These are phyloP conservation scores for Ophiostoma montium DNA, from an alignment of 2,329 filamentous ascomycete species.

Conservation along the genomic window DNA sequence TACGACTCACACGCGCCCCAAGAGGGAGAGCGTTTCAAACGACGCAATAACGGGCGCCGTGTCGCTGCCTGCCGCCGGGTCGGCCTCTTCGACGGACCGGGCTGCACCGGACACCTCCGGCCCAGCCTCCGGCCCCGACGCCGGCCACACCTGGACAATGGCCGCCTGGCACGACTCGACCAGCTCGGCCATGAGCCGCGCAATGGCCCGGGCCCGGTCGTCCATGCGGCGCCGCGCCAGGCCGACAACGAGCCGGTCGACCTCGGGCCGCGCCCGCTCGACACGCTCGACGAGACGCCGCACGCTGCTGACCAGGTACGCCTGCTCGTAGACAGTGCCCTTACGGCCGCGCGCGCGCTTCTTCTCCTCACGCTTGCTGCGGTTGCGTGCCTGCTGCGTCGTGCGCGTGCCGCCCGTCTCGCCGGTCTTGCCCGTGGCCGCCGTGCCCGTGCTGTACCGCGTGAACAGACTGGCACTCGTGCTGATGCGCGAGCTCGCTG, in stretches of 20 bases:
- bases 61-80: slow-evolving; percentile 16
- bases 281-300: slow-evolving; percentile 71
- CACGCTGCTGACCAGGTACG: slow-evolving; percentile 85
- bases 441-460: slow-evolving; percentile 65
- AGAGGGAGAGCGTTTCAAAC: slow-evolving; percentile 34
- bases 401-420: slow-evolving; percentile 9
- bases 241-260: slow-evolving; percentile 59
- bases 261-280: slow-evolving; percentile 57
- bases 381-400: slow-evolving; percentile 53
- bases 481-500: slow-evolving; percentile 63
- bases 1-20: slow-evolving; percentile 29
- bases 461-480: slow-evolving; percentile 88
- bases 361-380: slow-evolving; percentile 73
- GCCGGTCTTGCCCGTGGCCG: slow-evolving; percentile 27
- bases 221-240: slow-evolving; percentile 72
- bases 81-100: slow-evolving; percentile 10
- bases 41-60: slow-evolving; percentile 34
- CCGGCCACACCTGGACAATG: slow-evolving; percentile 51
- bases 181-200: slow-evolving; percentile 60
- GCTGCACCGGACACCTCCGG: background rate
- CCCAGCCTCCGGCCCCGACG: slow-evolving; percentile 10
- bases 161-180: slow-evolving; percentile 53
- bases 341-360: slow-evolving; percentile 92
- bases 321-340: slow-evolving; percentile 94
- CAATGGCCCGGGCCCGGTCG: slow-evolving; percentile 68